Percentiles rank a stretch among this genome's conserved stretches.
phyloP scores from a whole-genome alignment of 192 early-diverging fungal species.

The Backusella australiensis region DNA sequence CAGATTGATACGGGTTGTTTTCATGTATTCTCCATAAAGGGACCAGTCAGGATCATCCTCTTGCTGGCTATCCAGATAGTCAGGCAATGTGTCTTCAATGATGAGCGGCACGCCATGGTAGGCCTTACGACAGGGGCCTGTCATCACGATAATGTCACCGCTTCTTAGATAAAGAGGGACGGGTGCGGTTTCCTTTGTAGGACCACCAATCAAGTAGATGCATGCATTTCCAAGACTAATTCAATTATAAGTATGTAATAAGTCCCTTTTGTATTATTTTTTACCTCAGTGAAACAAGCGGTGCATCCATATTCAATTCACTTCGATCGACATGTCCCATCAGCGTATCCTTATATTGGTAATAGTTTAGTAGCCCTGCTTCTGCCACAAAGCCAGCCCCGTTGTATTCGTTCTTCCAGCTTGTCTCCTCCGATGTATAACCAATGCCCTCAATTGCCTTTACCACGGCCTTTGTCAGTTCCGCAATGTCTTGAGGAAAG shows the following conservation, averaged over 20 bases:
- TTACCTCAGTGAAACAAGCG: slow-evolving; percentile 77
- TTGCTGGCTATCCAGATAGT: slow-evolving; percentile 46
- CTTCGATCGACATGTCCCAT: slow-evolving; percentile 93
- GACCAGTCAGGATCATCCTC: slow-evolving; percentile 57
- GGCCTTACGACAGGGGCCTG: slow-evolving; percentile 65
- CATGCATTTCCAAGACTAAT: slow-evolving; percentile 69
- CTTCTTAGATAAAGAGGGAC: slow-evolving; percentile 74
- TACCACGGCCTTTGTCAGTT: slow-evolving; percentile 66
- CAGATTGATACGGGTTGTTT: slow-evolving; percentile 76
- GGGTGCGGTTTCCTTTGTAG: slow-evolving; percentile 64
- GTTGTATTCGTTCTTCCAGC: slow-evolving; percentile 53
- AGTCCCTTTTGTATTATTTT: not conserved
- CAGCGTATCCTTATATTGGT: slow-evolving; percentile 74
- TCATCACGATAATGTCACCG: slow-evolving; percentile 91
- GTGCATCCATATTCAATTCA: slow-evolving; percentile 81
- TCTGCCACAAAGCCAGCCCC: slow-evolving; percentile 64
- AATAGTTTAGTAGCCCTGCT: slow-evolving; percentile 94
- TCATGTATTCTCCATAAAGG: slow-evolving; percentile 67
- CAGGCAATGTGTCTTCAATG: slow-evolving; percentile 68
- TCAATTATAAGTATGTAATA: not conserved
- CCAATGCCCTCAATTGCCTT: slow-evolving; percentile 51
- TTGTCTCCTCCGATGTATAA: slow-evolving; percentile 6
- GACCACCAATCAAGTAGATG: slow-evolving; percentile 80
- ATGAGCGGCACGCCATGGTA: slow-evolving; percentile 91
- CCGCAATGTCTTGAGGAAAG: slow-evolving; percentile 66